These are phyloP conservation scores for Zygoascus biomembranicola DNA, from an alignment of 805 yeast genomes.

Conservation along the genomic window DNA sequence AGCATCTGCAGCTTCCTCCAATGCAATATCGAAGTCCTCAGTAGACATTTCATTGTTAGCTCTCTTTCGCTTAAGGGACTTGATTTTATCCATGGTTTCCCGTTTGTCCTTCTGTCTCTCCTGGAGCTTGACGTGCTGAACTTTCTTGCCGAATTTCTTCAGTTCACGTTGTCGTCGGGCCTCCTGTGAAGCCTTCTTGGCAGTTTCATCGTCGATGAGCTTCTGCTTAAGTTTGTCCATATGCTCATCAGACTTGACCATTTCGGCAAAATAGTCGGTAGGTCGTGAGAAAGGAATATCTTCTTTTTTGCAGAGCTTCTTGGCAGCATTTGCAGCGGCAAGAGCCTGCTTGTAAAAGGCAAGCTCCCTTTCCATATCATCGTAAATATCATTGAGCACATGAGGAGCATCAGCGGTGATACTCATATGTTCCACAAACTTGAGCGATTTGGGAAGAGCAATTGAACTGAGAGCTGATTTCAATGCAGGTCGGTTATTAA, in stretches of 20 bases:
- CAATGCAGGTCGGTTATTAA: constrained; percentile 77
- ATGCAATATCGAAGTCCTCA: constrained; percentile 76
- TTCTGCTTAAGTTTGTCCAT: constrained; percentile 88
- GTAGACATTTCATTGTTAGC: constrained; percentile 60
- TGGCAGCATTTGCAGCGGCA: constrained; percentile 69
- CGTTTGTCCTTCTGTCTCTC: constrained; percentile 89
- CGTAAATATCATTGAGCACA: constrained; percentile 74
- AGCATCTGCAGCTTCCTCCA: constrained; percentile 79
- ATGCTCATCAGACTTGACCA: constrained; percentile 96
- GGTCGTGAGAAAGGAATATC: constrained; percentile 90
- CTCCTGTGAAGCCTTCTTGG: constrained; percentile 81
- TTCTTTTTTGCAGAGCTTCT: constrained; percentile 52
- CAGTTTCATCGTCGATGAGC: constrained; percentile 59
- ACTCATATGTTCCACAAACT: constrained; percentile 80
- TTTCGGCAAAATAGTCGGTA: constrained; percentile 92
- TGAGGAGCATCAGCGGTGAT: constrained; percentile 52
- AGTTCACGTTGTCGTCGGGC: constrained; percentile 90
- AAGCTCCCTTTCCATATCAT: constrained; percentile 91
- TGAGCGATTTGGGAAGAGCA: constrained; percentile 45
- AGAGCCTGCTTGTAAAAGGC: constrained; percentile 94
- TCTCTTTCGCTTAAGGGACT: constrained; percentile 84
- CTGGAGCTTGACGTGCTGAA: constrained; percentile 86
- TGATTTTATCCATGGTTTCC: constrained; percentile 83
- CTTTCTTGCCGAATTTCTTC: constrained; percentile 97
- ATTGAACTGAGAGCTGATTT: constrained; percentile 24